Base-by-base conservation (phyloP, 345 rosid genomes). In the Gossypium turneri region DNA sequence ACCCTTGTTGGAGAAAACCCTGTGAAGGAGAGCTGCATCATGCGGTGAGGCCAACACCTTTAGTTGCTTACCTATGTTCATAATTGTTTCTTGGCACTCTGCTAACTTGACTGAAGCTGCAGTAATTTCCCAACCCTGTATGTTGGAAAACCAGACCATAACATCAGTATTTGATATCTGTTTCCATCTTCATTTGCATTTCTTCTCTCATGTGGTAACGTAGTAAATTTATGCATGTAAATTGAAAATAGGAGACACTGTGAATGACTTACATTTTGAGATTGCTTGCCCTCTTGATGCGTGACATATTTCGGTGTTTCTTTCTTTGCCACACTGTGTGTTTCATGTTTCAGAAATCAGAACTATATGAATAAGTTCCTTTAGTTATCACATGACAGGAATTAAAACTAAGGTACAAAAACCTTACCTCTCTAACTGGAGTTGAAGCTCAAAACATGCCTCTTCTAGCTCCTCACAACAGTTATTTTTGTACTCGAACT, bases 391-490 rank as follows among this genome's bases (percentile, higher is more conserved):
- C 19, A 9, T 74, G 45, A 38, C 19, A 9, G 57, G 25, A 70
- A 65, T 7, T 70, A 52, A 65, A 74, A 47, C 17, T 6, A 71
- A 66, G 66, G 66, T 47, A 67, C 57, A 58, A 73, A 53, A 68
- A 41, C 22, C 7, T 59, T 76, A 94, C 98, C 98, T 90, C 82
- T 91, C 98, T 55, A 91, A 73, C 80, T 91, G 92, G 75, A 95
- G 97, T 81, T 95, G 97, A 81, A 95, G 97, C 82, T 95, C 97
- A 1, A 91, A 90, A 65, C 98, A 93, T 6, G 90, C 91, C 12
- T 89, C 90, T 86, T 95, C 97, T 48, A 93, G 82, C 61, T 95
- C 99, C 71, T 91, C 94, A 58, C 98, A 95, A 68, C 93, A 88
- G 67, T 80, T 86, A 50, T 76, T 87, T 84, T 88, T 89, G 76